Base-by-base conservation (phyloP, 2,329 filamentous ascomycete species). In the Xylariaceae sp. region DNA sequence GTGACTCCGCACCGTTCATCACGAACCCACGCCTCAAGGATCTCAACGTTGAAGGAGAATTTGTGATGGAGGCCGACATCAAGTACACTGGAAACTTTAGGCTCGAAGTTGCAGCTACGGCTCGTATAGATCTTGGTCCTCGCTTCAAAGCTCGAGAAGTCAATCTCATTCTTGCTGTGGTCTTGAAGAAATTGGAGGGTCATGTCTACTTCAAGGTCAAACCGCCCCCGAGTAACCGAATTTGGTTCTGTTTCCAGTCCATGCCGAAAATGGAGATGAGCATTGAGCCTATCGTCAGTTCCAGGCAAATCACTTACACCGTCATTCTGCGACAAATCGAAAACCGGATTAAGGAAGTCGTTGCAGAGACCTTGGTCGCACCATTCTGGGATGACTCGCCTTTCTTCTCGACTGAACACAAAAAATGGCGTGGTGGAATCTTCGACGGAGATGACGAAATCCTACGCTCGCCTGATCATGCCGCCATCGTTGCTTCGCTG, bases 351-450 rank as follows among this genome's bases (percentile, higher is more conserved):
- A 89, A 95, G 69, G 92, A 97, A 74, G 92, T 97, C 7, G 82
- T 99, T 61, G 90, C 89, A 8, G 94, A 99, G 75, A 96, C 92
- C 1, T 74, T 97, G 17, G 94, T 99, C 1, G 79, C 88, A 58
- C 94, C 94, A 0, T 96, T 96, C 71, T 99, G 94, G 93, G 94
- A 99, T 65, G 94, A 99, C 71, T 82, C 91, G 23, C 92, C 94
- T 0, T 97, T 99, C 73, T 88, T 91, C 71, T 85, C 89, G 67
- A 97, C 92, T 0, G 81, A 87, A 58, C 79, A 84, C 58, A 91
- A 96, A 72, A 76, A 78, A 17, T 92, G 90, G 80, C 83, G 94
- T 66, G 94, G 93, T 9, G 94, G 94, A 0, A 88, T 97, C 17
- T 99, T 85, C 69, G 79, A 82, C 37, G 79, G 80, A 34, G 83